phyloP scores from a whole-genome alignment of 495 filamentous ascomycete species.

The Neurospora tetraspora region DNA sequence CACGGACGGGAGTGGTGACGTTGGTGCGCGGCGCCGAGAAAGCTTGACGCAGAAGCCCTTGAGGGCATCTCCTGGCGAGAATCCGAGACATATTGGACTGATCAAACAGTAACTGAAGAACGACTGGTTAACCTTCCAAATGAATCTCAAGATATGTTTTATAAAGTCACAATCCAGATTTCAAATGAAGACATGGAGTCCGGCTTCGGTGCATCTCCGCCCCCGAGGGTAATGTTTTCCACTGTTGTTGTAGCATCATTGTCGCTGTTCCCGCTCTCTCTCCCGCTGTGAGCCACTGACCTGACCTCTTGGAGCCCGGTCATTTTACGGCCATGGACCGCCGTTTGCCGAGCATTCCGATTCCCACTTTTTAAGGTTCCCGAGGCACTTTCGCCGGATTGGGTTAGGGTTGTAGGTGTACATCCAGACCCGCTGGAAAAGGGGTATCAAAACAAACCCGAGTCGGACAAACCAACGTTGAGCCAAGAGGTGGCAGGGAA shows the following conservation, averaged over 20 bases:
- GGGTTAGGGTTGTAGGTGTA: not conserved
- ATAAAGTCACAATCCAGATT: not conserved
- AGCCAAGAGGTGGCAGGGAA: not conserved
- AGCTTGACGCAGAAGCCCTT: conserved; percentile 1
- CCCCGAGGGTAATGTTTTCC: not conserved
- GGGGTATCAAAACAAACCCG: not conserved
- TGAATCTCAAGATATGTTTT: not conserved
- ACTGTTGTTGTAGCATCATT: not conserved
- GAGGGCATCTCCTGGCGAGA: conserved; percentile 6
- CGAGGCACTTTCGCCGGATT: not conserved
- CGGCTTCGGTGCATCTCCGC: not conserved
- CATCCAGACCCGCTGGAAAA: not conserved
- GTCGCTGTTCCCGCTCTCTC: not conserved
- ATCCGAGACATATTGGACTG: not conserved
- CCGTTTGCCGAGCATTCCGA: not conserved
- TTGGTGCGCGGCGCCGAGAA: not conserved
- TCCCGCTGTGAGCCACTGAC: not conserved
- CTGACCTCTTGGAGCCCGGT: not conserved
- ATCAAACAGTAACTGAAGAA: too few relatives aligned
- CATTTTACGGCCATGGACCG: not conserved
- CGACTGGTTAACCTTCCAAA: too few relatives aligned
- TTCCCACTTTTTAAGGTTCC: not conserved
- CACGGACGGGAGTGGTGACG: conserved; percentile 1
- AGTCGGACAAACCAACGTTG: not conserved
- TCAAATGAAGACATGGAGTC: not conserved